Conservation (phyloP, 768 basidiomycete species). For the Inosperma sp. region DNA sequence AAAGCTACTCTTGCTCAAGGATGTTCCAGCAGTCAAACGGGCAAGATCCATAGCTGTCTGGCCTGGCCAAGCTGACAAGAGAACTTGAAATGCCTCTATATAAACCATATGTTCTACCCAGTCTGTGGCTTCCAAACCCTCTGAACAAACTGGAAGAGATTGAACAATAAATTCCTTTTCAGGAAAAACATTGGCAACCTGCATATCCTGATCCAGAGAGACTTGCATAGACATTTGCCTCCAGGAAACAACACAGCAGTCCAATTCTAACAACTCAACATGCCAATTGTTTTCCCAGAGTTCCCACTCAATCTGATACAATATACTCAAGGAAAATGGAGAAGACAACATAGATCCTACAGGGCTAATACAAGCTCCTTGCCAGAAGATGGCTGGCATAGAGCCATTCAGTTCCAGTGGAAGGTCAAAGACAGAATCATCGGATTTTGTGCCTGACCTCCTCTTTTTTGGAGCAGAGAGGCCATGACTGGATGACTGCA, state of each 20-base stretch:
- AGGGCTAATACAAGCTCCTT: background rate
- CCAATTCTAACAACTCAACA: background rate
- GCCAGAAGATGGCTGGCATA: background rate
- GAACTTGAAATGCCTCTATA: no score
- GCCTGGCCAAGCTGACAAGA: no score
- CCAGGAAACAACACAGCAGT: background rate
- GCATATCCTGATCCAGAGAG: background rate
- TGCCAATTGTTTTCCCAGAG: slow-evolving; percentile 1
- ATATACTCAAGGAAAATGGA: background rate
- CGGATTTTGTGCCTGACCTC: background rate
- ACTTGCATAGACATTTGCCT: background rate
- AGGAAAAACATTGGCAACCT: background rate
- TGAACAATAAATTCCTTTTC: no score
- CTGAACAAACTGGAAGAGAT: no score
- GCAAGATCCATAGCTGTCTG: no score
- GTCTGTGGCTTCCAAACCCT: no score
- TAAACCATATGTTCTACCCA: no score
- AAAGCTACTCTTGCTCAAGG: background rate
- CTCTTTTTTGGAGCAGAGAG: background rate
- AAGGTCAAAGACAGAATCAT: background rate
- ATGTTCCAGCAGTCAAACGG: background rate
- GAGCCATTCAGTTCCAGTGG: background rate
- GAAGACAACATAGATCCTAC: background rate
- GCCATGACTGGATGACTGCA: background rate
- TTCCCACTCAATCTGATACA: background rate